Evolutionary conservation across 2,329 filamentous ascomycete genomes (phyloP).

Genomic region (Fusarium sterilihyphosum): DNA sequence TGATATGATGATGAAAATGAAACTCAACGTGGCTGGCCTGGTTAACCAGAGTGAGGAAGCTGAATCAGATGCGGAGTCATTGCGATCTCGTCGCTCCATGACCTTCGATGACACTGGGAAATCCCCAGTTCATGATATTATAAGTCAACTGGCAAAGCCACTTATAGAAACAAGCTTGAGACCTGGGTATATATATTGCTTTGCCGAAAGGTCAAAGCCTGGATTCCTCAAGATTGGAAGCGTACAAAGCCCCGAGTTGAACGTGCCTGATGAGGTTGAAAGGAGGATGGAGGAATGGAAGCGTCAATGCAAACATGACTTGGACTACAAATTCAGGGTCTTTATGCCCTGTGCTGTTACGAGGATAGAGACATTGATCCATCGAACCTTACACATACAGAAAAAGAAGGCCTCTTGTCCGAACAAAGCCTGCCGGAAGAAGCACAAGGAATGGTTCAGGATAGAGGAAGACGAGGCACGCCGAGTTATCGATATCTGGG

Average conservation of each 20-base stretch:
- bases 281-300: background rate
- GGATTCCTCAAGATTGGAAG: constrained; percentile 21
- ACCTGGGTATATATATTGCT: constrained; percentile 18
- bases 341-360: background rate
- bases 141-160: background rate
- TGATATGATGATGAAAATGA: background rate
- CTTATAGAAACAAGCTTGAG: accelerated
- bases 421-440: accelerated
- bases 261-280: background rate
- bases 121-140: background rate
- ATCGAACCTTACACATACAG: background rate
- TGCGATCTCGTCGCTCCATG: background rate
- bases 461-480: background rate
- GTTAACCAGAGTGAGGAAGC: too few species aligned
- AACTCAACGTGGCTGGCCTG: background rate
- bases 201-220: background rate
- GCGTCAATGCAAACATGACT: background rate
- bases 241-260: background rate
- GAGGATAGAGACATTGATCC: constrained; percentile 3
- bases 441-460: constrained; percentile 20
- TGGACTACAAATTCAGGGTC: background rate
- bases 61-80: background rate
- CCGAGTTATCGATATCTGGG: background rate
- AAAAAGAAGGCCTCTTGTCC: background rate
- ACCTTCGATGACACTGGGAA: background rate